A percentile compares a stretch with the other conserved stretches of the same genome.
Evolutionary conservation across 345 rosid species (phyloP).

Genomic region (Eucalyptus marginata): DNA sequence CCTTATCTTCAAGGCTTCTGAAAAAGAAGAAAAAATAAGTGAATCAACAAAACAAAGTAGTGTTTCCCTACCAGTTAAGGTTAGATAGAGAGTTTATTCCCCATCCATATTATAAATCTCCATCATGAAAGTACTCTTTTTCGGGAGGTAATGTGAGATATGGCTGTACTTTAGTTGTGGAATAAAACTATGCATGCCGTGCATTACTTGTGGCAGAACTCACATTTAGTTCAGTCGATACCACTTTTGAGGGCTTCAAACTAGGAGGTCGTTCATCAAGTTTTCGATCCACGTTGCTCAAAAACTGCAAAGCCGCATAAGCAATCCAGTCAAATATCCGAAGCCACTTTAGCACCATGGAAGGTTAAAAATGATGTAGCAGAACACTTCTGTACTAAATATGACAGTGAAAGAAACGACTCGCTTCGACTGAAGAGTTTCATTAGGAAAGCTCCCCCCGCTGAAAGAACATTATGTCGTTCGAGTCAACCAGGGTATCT

Average conservation of each 20-base stretch:
- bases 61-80: background rate
- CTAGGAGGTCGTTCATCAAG: conserved; percentile 82
- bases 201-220: background rate
- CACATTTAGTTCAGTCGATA: conserved; percentile 73
- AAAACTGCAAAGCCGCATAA: conserved; percentile 53
- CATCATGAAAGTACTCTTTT: no score
- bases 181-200: background rate
- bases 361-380: background rate
- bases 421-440: background rate
- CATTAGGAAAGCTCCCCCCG: background rate
- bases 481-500: background rate
- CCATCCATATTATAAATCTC: background rate
- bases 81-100: background rate
- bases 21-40: no score
- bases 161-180: no score
- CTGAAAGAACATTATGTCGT: background rate
- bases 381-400: background rate
- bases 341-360: background rate
- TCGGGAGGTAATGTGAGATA: no score
- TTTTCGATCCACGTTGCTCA: conserved; percentile 66
- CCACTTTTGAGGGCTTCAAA: conserved; percentile 88
- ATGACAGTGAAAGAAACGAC: background rate
- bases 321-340: background rate
- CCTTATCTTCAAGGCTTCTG: background rate
- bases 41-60: background rate